These are phyloP conservation scores for Coemansia sp. DNA, from an alignment of 192 early-diverging fungal species.

Conservation along the genomic window DNA sequence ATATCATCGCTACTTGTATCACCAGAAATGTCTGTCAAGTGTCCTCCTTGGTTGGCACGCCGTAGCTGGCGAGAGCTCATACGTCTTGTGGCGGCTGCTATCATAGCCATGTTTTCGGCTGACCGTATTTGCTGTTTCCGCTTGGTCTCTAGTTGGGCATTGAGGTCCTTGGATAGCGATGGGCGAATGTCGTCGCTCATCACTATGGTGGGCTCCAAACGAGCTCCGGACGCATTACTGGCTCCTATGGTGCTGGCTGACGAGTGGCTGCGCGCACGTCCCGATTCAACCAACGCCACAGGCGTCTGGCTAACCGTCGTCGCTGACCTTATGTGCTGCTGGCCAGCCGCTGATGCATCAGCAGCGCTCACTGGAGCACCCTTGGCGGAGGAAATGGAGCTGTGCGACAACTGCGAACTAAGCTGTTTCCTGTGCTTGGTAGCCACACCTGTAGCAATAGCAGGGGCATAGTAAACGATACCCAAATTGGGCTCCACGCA, in stretches of 20 bases:
- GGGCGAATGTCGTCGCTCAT: constrained; percentile 58
- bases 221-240: too few relatives aligned
- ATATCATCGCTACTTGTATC: not conserved
- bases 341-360: not conserved
- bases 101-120: constrained; percentile 35
- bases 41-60: not conserved
- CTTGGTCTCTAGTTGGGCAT: constrained; percentile 12
- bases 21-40: not conserved
- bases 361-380: not conserved
- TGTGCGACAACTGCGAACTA: constrained; percentile 25
- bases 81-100: constrained; percentile 41
- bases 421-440: constrained; percentile 20
- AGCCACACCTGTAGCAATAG: not conserved
- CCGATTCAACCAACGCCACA: constrained; percentile 10
- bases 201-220: constrained; percentile 59
- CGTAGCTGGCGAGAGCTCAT: constrained; percentile 21
- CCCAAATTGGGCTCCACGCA: constrained; percentile 87
- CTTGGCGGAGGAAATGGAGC: constrained; percentile 3
- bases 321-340: constrained; percentile 3
- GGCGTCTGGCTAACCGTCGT: not conserved
- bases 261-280: constrained; percentile 38
- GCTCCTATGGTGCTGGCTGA: constrained; percentile 20
- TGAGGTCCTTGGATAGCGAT: constrained; percentile 16
- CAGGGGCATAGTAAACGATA: constrained; percentile 66
- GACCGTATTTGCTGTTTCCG: constrained; percentile 27